Conservation (phyloP, 352 stramenopile genomes). For the Globisporangium canariense region DNA sequence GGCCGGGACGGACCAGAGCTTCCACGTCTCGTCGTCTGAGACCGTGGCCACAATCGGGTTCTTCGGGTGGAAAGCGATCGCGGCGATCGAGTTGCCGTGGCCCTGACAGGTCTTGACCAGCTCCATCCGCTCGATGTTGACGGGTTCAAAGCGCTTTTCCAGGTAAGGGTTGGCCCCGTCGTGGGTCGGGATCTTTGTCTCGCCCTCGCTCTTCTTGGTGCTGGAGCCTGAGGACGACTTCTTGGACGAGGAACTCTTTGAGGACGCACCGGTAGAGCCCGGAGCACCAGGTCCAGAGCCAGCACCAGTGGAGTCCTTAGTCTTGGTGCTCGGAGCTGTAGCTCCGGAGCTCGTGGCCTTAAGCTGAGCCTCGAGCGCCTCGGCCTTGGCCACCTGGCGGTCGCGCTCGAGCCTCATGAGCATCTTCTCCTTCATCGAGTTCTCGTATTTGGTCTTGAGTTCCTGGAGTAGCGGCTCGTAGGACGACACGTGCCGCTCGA, state of each 20-base stretch:
- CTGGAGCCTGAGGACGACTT: slow-evolving; percentile 6
- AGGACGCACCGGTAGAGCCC: slow-evolving; percentile 12
- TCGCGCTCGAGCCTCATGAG: slow-evolving; percentile 94
- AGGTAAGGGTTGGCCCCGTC: slow-evolving; percentile 70
- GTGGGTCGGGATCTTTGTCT: slow-evolving; percentile 62
- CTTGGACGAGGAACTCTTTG: slow-evolving; percentile 23
- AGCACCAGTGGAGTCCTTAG: slow-evolving; percentile 10
- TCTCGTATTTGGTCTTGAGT: slow-evolving; percentile 92
- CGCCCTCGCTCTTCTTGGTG: slow-evolving; percentile 28
- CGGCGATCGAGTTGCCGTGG: slow-evolving; percentile 89
- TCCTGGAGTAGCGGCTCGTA: slow-evolving; percentile 93
- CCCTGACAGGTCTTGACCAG: slow-evolving; percentile 86
- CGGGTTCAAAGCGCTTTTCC: slow-evolving; percentile 68
- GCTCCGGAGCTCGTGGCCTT: slow-evolving; percentile 30
- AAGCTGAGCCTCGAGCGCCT: slow-evolving; percentile 88
- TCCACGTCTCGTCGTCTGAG: slow-evolving; percentile 94
- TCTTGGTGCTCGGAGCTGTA: slow-evolving; percentile 1
- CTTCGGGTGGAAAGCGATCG: slow-evolving; percentile 91
- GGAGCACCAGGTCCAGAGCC: neutral
- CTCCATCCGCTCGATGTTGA: slow-evolving; percentile 72
- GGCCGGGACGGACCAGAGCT: slow-evolving; percentile 91
- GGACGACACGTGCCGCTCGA: slow-evolving; percentile 88
- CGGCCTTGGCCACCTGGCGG: slow-evolving; percentile 81
- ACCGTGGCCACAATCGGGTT: slow-evolving; percentile 91
- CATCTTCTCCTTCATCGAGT: slow-evolving; percentile 97